phyloP scores from a whole-genome alignment of 768 basidiomycete genomes.

The Cantharellus anzutake region DNA sequence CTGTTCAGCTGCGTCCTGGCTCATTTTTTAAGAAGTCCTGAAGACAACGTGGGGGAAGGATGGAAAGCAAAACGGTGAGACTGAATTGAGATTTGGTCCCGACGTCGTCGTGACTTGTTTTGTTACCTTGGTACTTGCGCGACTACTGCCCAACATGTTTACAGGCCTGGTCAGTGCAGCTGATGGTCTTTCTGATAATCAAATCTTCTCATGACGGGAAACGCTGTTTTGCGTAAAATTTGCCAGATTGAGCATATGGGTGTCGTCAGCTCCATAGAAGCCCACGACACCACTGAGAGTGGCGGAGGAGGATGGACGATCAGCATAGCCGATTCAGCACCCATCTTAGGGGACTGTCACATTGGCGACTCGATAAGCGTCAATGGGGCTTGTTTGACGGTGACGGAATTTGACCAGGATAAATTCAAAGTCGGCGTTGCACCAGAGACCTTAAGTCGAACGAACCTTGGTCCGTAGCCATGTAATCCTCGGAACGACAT shows the following conservation, averaged over 20 bases:
- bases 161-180: background rate
- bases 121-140: too few species aligned
- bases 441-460: conserved; percentile 82
- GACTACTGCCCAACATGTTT: background rate
- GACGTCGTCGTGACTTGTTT: background rate
- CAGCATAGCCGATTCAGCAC: conserved; percentile 46
- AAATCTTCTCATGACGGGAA: background rate
- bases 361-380: conserved; percentile 90
- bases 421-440: conserved; percentile 86
- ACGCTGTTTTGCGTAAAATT: background rate
- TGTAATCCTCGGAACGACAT: conserved; percentile 10
- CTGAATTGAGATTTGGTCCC: background rate
- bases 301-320: conserved; percentile 58
- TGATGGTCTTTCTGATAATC: background rate
- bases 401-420: conserved; percentile 50
- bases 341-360: conserved; percentile 73
- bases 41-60: background rate
- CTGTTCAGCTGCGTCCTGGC: conserved; percentile 45
- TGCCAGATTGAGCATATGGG: conserved; percentile 78
- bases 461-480: conserved; percentile 51
- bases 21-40: background rate
- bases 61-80: background rate
- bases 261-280: conserved; percentile 37
- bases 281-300: conserved; percentile 28
- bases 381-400: conserved; percentile 78